Evolutionary conservation across 176 grass and related monocot species (phyloP).

Genomic region (Chloris gayana): DNA sequence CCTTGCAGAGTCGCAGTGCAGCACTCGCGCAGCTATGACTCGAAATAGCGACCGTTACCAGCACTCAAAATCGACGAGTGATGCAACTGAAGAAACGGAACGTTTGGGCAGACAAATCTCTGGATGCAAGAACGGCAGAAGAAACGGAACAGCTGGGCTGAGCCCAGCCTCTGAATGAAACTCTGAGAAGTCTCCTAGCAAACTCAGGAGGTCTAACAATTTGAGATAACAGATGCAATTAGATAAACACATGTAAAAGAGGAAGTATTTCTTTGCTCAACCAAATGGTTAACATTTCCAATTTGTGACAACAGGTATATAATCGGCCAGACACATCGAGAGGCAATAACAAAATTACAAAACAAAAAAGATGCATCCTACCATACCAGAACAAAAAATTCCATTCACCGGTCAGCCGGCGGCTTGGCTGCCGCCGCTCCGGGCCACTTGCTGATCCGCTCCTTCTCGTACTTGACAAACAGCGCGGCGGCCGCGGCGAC

Average conservation of each 20-base stretch:
- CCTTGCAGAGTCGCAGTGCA: too few relatives aligned
- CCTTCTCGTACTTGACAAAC: conserved; percentile 92
- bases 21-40: not conserved
- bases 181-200: not conserved
- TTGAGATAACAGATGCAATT: too few relatives aligned
- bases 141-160: not conserved
- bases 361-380: conserved; percentile 30
- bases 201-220: not conserved
- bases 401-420: conserved; percentile 7
- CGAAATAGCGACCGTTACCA: not conserved
- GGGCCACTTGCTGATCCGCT: conserved; percentile 91
- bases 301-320: conserved; percentile 10
- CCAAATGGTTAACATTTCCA: not conserved
- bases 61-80: too few relatives aligned
- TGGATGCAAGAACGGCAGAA: too few relatives aligned
- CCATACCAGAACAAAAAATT: not conserved
- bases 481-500: conserved; percentile 53
- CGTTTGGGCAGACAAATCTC: too few relatives aligned
- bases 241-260: not conserved
- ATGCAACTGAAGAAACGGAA: too few relatives aligned
- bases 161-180: not conserved
- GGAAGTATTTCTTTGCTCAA: not conserved
- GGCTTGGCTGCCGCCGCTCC: conserved; percentile 30
- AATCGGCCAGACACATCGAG: not conserved
- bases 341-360: not conserved